Base-by-base conservation (phyloP, 345 rosid species). In the Eucalyptus polyanthemos region DNA sequence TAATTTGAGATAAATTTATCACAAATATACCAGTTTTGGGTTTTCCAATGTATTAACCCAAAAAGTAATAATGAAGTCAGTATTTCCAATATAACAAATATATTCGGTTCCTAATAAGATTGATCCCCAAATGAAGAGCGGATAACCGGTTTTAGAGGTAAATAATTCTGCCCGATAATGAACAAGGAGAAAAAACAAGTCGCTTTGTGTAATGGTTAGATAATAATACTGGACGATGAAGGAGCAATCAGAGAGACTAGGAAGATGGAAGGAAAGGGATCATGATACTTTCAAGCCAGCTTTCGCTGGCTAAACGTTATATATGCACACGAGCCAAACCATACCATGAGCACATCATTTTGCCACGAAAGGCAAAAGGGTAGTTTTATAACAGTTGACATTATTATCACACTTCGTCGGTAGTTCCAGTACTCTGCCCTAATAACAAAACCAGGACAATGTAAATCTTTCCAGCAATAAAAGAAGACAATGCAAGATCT, bases 21-120 rank as follows among this genome's bases (percentile, higher is more conserved):
- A 6, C 21, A 51, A 1, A 1, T 51, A 3, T 51, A 51, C 4
- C 8, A 1, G 4, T 51, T 16, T 51, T 7, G 0, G 19, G 21
- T 1, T 16, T 51, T 51, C 3, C 9, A 51, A 3, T 1, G 21
- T 51, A 6, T 51, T 51, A 51, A 51, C 9, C 2, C 14, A 60
- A 60, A n/a, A 65, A 37, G 83, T 37, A 40, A 37, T 6, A 19
- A 10, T 10, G 14, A 37, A 72, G 45, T 10, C 5, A 24, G 25
- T 2, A 72, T 37, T 21, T 37, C 83, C 14, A 22, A 21, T 37
- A 11, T 21, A 19, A 45, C 45, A 37, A 72, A 5, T 21, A 10
- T 69, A 72, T 72, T 72, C 45, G 5, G 44, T 34, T 72, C 83
- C 25, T 72, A 21, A 19, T 72, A 37, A 72, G 45, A 72, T 72